Conservation (phyloP, 179 eudicot species). For the Spergularia azorica region DNA sequence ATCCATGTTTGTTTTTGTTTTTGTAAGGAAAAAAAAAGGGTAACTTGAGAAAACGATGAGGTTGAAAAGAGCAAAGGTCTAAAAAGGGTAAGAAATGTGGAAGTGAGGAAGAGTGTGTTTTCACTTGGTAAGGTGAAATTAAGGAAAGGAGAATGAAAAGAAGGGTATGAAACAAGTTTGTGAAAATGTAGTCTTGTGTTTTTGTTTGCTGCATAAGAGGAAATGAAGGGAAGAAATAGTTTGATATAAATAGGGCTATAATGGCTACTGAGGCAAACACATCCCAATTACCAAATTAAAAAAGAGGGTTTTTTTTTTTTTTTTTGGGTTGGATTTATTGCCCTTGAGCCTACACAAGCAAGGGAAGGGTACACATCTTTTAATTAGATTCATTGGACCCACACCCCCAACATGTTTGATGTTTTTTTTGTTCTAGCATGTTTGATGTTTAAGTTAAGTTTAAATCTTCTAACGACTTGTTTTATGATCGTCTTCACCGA, state of each 20-base stretch:
- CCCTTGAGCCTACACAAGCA: too few relatives aligned
- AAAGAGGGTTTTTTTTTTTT: too few relatives aligned
- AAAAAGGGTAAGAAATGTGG: conserved; percentile 1
- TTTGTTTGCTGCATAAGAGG: conserved; percentile 38
- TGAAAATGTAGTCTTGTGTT: conserved; percentile 23
- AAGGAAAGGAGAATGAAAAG: conserved; percentile 17
- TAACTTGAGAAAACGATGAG: not conserved
- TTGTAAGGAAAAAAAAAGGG: too few relatives aligned
- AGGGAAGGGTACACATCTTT: too few relatives aligned
- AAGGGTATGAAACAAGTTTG: conserved; percentile 19
- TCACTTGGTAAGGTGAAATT: conserved; percentile 8
- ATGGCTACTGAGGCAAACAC: not conserved
- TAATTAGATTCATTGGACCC: too few relatives aligned
- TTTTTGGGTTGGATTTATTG: too few relatives aligned
- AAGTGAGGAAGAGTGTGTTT: not conserved
- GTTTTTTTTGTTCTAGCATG: too few relatives aligned
- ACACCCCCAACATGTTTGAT: too few relatives aligned
- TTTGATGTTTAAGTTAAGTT: too few relatives aligned
- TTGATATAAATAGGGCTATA: conserved; percentile 19
- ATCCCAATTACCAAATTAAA: not conserved
- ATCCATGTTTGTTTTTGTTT: conserved; percentile 21
- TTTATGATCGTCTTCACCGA: too few relatives aligned
- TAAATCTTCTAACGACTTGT: too few relatives aligned
- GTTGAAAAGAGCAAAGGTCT: not conserved
- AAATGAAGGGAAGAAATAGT: conserved; percentile 11